Percentiles rank a stretch among this genome's conserved stretches.
Conservation (phyloP, 176 grass and related monocot genomes). For the Carex parvula region DNA sequence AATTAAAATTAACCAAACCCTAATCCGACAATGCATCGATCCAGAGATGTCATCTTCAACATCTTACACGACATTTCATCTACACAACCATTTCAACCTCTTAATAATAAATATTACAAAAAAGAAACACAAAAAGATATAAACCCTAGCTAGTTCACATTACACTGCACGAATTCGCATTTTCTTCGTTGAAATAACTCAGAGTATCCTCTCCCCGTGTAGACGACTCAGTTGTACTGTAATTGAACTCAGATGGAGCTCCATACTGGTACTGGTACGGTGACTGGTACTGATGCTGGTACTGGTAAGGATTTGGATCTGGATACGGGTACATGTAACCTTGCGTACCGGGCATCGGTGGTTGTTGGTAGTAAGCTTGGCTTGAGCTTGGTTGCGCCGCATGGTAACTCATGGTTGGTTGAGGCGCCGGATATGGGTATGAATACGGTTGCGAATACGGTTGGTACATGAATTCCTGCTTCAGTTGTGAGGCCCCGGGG, state of each 20-base stretch:
- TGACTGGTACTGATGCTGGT: background rate
- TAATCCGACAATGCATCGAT: slow-evolving; percentile 12
- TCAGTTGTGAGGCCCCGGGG: background rate
- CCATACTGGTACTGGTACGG: slow-evolving; percentile 26
- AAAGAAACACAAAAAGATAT: background rate
- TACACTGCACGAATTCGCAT: slow-evolving; percentile 51
- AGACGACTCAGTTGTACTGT: slow-evolving; percentile 45
- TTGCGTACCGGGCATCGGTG: slow-evolving; percentile 25
- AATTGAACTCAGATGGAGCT: slow-evolving; percentile 33
- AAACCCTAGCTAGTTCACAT: slow-evolving; percentile 36
- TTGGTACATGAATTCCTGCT: background rate
- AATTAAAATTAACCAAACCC: slow-evolving; percentile 40
- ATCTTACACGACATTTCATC: slow-evolving; percentile 17
- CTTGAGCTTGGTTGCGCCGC: slow-evolving; percentile 54
- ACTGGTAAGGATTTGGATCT: slow-evolving; percentile 22
- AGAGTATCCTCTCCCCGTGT: slow-evolving; percentile 32
- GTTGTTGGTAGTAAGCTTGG: slow-evolving; percentile 65
- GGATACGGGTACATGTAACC: slow-evolving; percentile 27
- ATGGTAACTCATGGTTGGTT: slow-evolving; percentile 73
- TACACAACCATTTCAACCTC: slow-evolving; percentile 34
- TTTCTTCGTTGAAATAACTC: slow-evolving; percentile 59
- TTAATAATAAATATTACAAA: slow-evolving; percentile 24
- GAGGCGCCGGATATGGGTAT: slow-evolving; percentile 34
- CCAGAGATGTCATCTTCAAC: slow-evolving; percentile 40
- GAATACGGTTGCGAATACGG: background rate